Percentiles rank a stretch among this genome's conserved stretches.
phyloP scores from a whole-genome alignment of 352 stramenopile genomes.

The Pythium phragmitis region DNA sequence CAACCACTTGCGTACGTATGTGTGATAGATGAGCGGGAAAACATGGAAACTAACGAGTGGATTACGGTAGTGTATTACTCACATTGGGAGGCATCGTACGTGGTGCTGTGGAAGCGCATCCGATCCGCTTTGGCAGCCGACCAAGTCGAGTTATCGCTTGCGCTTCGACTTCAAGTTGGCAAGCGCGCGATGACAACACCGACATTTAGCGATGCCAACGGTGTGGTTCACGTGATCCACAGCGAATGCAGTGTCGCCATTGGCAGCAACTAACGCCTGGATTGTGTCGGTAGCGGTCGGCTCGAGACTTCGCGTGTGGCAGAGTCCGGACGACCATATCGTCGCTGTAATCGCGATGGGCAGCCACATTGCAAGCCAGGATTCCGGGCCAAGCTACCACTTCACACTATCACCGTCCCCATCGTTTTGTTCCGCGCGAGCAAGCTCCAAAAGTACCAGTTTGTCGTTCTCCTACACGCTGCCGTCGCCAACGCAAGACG shows the following conservation, averaged over 20 bases:
- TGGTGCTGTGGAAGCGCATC: conserved; percentile 54
- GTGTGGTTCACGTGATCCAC: background rate
- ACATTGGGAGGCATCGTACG: conserved; percentile 33
- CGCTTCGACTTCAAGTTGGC: conserved; percentile 11
- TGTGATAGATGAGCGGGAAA: background rate
- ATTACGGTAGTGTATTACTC: conserved; percentile 47
- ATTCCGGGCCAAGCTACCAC: conserved; percentile 32
- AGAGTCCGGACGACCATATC: conserved; percentile 49
- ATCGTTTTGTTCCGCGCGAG: conserved; percentile 11
- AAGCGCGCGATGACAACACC: background rate
- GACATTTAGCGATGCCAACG: conserved; percentile 10
- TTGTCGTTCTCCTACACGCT: conserved; percentile 42
- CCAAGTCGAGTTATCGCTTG: background rate
- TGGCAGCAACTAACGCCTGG: background rate
- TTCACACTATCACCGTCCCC: conserved; percentile 48
- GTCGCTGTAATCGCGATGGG: conserved; percentile 45
- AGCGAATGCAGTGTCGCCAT: background rate
- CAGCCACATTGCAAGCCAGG: conserved; percentile 20
- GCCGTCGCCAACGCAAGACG: conserved; percentile 27
- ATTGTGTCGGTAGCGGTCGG: conserved; percentile 9
- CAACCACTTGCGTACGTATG: conserved; percentile 45
- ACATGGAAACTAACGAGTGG: background rate
- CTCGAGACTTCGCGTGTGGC: conserved; percentile 51
- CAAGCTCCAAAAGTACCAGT: conserved; percentile 21
- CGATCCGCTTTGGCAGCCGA: background rate